Evolutionary conservation across 164 flowering plant species (phyloP), one percentile per base, ranked within the genome.

Genomic region (Umbilicus rupestris): DNA sequence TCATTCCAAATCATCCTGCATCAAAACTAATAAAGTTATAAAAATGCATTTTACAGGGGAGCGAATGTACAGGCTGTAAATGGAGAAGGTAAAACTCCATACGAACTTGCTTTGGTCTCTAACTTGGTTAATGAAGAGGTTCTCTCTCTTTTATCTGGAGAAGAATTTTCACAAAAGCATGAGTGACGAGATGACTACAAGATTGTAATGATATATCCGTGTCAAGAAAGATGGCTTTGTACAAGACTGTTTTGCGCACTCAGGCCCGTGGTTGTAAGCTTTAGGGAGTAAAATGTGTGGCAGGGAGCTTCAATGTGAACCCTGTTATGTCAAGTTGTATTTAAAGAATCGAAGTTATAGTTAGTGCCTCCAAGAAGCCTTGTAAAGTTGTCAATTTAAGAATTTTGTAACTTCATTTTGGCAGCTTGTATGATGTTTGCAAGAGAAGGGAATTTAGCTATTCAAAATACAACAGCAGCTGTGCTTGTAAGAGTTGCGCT

Each of bases 71-170:
- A 74, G 39, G 84, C 83, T 60, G 72, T 80, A 39, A 70, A 70
- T 64, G 68, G 71, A 10, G 79, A 75, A 42, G 82, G 82, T 29
- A 81, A 79, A 81, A 77, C 77, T 58, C 74, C 85, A 3, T 39
- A 73, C 15, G 73, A 80, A 66, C 73, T 78, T 66, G 85, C 84
- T 45, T 19, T 65, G 15, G 97, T 85, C 63, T 70, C 81, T 16
- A 76, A 82, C 39, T 79, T 87, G 22, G 80, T 68, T 35, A 93
- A 94, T 46, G 72, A 65, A 44, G 96, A 94, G 44, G 73, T 89
- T 64, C 81, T 91, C 37, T 66, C 73, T 33, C 42, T 81, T 28
- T 75, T 91, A 52, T 77, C 89, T 15, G 91, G 84, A 12, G 60
- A 55, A 26, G 60, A 55, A 55, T 12, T 9, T 28, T 28, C 33